Conservation (phyloP, 257 asterid genomes). For the Solanum piurae region DNA sequence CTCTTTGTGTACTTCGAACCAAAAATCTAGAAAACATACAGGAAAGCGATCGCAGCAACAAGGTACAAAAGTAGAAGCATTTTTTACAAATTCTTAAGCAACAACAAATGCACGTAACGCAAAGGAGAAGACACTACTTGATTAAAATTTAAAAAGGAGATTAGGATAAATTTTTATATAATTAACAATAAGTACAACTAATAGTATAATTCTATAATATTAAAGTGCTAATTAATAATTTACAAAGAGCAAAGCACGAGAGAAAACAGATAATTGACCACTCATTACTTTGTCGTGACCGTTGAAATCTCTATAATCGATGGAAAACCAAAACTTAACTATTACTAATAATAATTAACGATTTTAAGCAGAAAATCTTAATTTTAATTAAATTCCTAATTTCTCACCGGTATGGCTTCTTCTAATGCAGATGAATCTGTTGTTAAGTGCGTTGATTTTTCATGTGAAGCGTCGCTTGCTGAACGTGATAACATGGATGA, state of each 20-base stretch:
- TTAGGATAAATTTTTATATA: not conserved
- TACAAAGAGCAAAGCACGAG: slow-evolving; percentile 10
- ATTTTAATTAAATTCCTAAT: not conserved
- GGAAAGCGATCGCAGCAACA: not conserved
- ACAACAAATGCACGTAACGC: not conserved
- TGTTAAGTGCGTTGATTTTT: slow-evolving; percentile 24
- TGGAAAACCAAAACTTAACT: not conserved
- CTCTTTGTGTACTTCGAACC: not conserved
- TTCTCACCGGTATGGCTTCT: slow-evolving; percentile 5
- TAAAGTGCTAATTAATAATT: not conserved
- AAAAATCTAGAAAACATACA: not conserved
- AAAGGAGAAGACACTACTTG: not conserved
- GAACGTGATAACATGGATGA: slow-evolving; percentile 39
- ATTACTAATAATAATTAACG: not conserved
- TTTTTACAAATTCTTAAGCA: not conserved
- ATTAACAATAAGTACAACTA: not conserved
- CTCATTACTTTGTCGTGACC: slow-evolving; percentile 21
- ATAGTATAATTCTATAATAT: not conserved
- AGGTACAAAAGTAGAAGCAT: not conserved
- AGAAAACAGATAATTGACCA: slow-evolving; percentile 25
- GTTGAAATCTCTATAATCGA: slow-evolving; percentile 20
- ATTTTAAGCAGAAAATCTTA: not conserved
- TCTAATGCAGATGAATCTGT: slow-evolving; percentile 17
- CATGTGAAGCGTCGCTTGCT: slow-evolving; percentile 55
- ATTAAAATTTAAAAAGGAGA: not conserved